These are phyloP conservation scores for Hymenoscyphus repandus DNA, from an alignment of 2,329 filamentous ascomycete genomes.

Conservation along the genomic window DNA sequence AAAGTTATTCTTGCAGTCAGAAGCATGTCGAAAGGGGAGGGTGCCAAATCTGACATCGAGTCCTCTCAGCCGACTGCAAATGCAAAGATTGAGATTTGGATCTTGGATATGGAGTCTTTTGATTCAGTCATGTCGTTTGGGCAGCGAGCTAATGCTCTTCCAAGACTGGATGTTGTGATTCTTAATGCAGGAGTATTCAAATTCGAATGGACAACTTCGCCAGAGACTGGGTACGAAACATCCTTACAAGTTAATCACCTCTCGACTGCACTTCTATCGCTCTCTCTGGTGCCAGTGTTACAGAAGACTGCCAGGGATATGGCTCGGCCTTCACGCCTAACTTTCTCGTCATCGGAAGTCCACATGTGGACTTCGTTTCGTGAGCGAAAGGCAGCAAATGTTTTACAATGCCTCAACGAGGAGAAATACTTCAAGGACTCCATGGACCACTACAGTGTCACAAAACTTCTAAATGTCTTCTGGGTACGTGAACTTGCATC, in stretches of 20 bases:
- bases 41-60: conserved; percentile 30
- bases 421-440: neutral
- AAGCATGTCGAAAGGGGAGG: conserved; percentile 32
- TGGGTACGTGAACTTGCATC: neutral
- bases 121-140: conserved; percentile 12
- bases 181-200: conserved; percentile 14
- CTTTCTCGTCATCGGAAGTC: neutral
- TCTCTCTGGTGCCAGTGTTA: conserved; percentile 1
- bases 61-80: neutral
- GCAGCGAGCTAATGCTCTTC: neutral
- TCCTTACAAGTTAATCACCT: conserved; percentile 7
- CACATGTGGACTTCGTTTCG: neutral
- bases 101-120: conserved; percentile 8
- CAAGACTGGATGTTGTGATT: conserved; percentile 13
- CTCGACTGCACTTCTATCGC: conserved; percentile 4
- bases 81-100: neutral
- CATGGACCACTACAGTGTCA: neutral
- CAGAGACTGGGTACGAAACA: conserved; percentile 1
- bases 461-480: neutral
- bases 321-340: neutral
- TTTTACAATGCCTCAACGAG: neutral
- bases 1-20: conserved; percentile 40
- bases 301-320: neutral
- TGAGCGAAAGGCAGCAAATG: neutral
- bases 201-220: conserved; percentile 4